phyloP scores from a whole-genome alignment of 139 green algal genomes.

The Coccomyxa sp. region DNA sequence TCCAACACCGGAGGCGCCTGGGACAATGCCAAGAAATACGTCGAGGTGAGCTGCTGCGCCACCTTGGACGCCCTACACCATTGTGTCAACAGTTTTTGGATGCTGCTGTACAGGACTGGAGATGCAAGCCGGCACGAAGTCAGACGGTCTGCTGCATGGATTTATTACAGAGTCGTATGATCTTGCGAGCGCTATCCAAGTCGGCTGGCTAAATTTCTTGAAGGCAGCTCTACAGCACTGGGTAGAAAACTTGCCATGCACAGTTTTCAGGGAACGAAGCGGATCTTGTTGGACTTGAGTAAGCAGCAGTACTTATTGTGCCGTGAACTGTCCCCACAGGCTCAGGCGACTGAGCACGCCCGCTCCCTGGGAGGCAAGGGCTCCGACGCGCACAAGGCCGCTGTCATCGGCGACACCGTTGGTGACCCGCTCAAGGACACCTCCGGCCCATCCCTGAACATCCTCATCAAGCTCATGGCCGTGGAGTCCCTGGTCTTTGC shows the following conservation, averaged over 20 bases:
- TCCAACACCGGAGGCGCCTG: slow-evolving; percentile 97
- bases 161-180: no score
- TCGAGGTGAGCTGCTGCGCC: slow-evolving; percentile 56
- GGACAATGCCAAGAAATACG: slow-evolving; percentile 99
- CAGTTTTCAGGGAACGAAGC: no score
- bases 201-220: no score
- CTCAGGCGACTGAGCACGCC: slow-evolving; percentile 71
- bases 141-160: no score
- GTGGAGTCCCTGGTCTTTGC: slow-evolving; percentile 91
- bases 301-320: no score
- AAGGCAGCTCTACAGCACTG: no score
- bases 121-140: no score
- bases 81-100: neutral
- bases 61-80: no score
- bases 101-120: no score
- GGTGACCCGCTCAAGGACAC: slow-evolving; percentile 96
- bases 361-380: slow-evolving; percentile 92
- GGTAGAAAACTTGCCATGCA: no score
- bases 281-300: no score
- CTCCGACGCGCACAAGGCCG: slow-evolving; percentile 94
- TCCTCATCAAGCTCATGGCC: slow-evolving; percentile 99
- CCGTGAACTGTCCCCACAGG: slow-evolving; percentile 1
- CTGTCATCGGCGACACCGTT: slow-evolving; percentile 98
- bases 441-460: slow-evolving; percentile 85
- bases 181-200: no score